Evolutionary conservation across 2,329 filamentous ascomycete species (phyloP), one percentile per base, ranked within the genome.

Genomic region (Sarocladium oryzae): DNA sequence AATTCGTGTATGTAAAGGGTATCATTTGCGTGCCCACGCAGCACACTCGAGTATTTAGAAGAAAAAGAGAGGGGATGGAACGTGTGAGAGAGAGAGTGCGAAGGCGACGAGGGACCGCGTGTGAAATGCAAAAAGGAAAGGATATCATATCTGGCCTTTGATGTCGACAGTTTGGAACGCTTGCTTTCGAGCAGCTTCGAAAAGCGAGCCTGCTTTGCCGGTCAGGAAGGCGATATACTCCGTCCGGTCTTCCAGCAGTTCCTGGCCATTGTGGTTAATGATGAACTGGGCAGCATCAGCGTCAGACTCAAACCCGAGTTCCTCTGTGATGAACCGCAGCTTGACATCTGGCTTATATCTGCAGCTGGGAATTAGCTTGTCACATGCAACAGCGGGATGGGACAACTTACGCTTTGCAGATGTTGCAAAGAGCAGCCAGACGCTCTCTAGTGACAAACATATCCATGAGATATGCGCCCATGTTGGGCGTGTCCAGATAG

Each of bases 381-480:
- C 5, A 4, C 24, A 45, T 18, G 8, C 13, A 11, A 7, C 8
- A 9, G 18, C n/a, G 10, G 2, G 15, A 20, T 2, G 18, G 13
- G 0, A 33, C 16, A 33, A 82, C 92, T 75, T 74, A 99, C 93
- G 88, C 84, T 88, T 81, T 95, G 81, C 90, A 96, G 60, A 99
- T 93, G 67, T 86, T 89, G 67, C 89, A 86, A 65, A 99, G 74
- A 58, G 93, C 93, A 64, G 86, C 85, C 58, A 99, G 81, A 62
- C 93, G 88, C 75, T 99, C 92, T 65, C 93, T 85, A 63, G 85
- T 85, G 67, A 97, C 87, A 75, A 99, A 97, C 89, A 96, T 96
- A 74, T 99, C 93, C 88, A 99, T 95, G 49, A 99, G 81, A 71
- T 97, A 97, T 60, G 88, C 90, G 55, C 93, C 92, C 91, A 99